Conservation (phyloP, 1,284 basidiomycete genomes). For the Cutaneotrichosporon cutaneum region DNA sequence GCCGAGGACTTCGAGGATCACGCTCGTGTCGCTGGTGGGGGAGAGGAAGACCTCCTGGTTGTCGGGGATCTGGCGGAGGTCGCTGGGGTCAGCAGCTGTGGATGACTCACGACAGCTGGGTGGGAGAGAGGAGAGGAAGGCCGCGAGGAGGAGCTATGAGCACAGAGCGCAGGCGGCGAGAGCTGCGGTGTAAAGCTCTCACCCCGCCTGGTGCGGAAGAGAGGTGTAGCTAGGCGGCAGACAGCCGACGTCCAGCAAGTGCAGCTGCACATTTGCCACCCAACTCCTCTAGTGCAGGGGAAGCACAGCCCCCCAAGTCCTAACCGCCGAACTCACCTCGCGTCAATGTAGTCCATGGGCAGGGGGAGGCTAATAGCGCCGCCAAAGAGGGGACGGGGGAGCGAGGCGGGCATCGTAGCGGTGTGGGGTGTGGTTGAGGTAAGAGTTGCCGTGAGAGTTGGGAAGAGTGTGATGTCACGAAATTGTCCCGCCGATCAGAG, state of each 20-base stretch:
- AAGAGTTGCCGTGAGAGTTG: neutral
- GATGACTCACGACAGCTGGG: too few species aligned
- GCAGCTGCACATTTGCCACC: neutral
- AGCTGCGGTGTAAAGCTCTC: too few species aligned
- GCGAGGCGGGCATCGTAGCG: conserved; percentile 20
- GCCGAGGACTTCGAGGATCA: conserved; percentile 84
- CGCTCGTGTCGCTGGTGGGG: conserved; percentile 66
- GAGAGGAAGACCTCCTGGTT: conserved; percentile 92
- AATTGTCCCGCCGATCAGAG: neutral
- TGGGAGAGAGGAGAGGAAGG: too few species aligned
- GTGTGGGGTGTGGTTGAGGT: neutral
- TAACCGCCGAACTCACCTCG: conserved; percentile 64
- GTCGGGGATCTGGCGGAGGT: conserved; percentile 91
- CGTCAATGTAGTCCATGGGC: conserved; percentile 69
- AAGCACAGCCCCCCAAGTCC: too few species aligned
- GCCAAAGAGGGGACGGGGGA: conserved; percentile 53
- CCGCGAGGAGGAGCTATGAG: too few species aligned
- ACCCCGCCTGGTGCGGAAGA: too few species aligned
- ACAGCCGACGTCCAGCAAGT: too few species aligned
- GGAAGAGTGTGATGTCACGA: neutral
- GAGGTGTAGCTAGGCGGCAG: too few species aligned
- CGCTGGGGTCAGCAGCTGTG: conserved; percentile 56
- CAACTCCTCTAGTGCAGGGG: neutral
- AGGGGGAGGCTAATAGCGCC: conserved; percentile 74
- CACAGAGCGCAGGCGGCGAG: too few species aligned